Evolutionary conservation across 2,329 filamentous ascomycete genomes (phyloP).

Genomic region (Penicillium sp.): DNA sequence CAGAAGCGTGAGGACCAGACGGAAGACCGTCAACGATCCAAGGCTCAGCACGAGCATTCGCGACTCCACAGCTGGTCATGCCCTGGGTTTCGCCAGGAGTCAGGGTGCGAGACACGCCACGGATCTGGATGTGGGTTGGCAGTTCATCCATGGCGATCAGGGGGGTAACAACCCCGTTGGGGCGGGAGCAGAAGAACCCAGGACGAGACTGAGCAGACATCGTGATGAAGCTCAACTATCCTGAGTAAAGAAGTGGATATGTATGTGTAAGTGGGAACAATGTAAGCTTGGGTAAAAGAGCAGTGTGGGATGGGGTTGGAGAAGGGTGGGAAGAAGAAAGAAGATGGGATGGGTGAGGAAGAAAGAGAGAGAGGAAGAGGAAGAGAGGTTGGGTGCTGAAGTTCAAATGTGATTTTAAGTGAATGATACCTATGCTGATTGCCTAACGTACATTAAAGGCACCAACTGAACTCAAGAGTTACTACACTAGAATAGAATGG

Average conservation of each 20-base stretch:
- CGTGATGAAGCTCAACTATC: constrained; percentile 1
- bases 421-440: too few species aligned
- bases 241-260: neutral
- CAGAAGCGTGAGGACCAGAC: neutral
- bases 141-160: constrained; percentile 49
- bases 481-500: too few species aligned
- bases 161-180: constrained; percentile 42
- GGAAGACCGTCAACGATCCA: constrained; percentile 36
- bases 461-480: too few species aligned
- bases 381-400: constrained; percentile 5
- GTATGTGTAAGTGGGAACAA: constrained; percentile 1
- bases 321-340: constrained; percentile 5
- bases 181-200: constrained; percentile 44
- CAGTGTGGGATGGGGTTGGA: constrained; percentile 8
- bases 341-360: constrained; percentile 7
- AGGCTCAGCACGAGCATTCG: constrained; percentile 29
- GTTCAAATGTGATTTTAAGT: too few species aligned
- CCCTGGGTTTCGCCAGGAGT: constrained; percentile 39
- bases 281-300: too few species aligned
- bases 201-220: constrained; percentile 34
- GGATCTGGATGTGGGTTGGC: constrained; percentile 37
- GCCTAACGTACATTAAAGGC: too few species aligned
- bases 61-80: constrained; percentile 44
- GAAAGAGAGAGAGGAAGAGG: constrained; percentile 9
- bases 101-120: constrained; percentile 38